Base-by-base conservation (phyloP, 2,329 filamentous ascomycete species). In the Alternaria panax region DNA sequence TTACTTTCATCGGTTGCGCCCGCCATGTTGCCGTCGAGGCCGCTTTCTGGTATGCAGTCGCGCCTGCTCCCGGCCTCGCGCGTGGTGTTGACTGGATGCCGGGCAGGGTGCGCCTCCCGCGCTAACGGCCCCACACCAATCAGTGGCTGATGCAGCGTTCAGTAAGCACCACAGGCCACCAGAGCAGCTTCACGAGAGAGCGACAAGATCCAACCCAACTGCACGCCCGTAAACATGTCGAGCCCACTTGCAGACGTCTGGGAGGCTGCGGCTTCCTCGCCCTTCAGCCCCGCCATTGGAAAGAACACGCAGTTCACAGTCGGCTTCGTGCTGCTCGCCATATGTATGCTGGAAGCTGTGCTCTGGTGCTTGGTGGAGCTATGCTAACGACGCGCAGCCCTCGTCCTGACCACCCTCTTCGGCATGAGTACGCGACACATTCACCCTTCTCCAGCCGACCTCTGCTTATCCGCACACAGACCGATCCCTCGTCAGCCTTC, bases 251-350 rank as follows among this genome's bases (percentile, higher is more conserved):
- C 90, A 81, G 88, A 95, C 80, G 86, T 96, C 83, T 98, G 94
- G 94, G 90, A 96, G 86, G 91, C 92, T 85, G 92, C 93, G 83
- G 87, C 91, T 80, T 87, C 88, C 85, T 91, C 88, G 83, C 92
- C 93, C 64, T 98, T 95, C 83, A 81, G 89, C 71, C 93, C 94
- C 63, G 78, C 88, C 58, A 82, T 98, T 72, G 86, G 86, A 78
- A 98, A 98, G 83, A 86, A 88, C 75, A 88, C 83, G 77, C 95
- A 98, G 71, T 95, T 97, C 83, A 81, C 87, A 68, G 83, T 97
- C 67, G 93, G 88, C 74, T 94, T 93, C 80, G 77, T 84, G 55
- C 85, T 97, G 61, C 84, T 97, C 60, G 75, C 92, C 28, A 75
- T 89, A 61, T 92, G 92, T 79, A 77, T 52, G 79, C 72, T 43